These are phyloP conservation scores for Erythrophleum fordii DNA, from an alignment of 306 rosid species.

Conservation along the genomic window DNA sequence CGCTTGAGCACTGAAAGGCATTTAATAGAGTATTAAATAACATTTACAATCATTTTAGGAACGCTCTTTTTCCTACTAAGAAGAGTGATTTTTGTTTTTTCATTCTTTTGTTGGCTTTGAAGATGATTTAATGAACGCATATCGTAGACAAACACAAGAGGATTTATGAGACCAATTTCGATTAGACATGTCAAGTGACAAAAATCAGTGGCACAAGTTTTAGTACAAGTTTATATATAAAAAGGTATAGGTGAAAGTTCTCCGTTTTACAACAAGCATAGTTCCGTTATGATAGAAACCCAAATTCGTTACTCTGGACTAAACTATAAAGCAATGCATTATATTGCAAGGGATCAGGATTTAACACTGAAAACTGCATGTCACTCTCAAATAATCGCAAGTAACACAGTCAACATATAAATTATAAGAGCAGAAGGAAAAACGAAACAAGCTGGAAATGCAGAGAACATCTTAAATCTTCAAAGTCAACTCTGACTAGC, in stretches of 20 bases:
- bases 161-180: neutral
- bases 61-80: too few relatives aligned
- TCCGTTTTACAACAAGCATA: too few relatives aligned
- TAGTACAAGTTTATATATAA: too few relatives aligned
- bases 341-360: neutral
- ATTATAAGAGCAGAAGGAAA: conserved; percentile 13
- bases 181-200: too few relatives aligned
- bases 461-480: neutral
- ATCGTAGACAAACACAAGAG: neutral
- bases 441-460: conserved; percentile 11
- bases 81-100: too few relatives aligned
- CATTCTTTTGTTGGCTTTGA: too few relatives aligned
- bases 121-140: neutral
- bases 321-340: neutral
- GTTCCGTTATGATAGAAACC: neutral
- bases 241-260: too few relatives aligned
- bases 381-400: neutral
- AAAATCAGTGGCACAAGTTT: too few relatives aligned
- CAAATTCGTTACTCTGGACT: neutral
- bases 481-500: conserved; percentile 15
- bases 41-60: too few relatives aligned
- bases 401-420: conserved; percentile 15
- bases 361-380: conserved; percentile 1
- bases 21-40: too few relatives aligned
- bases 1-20: too few relatives aligned